phyloP scores from a whole-genome alignment of 1,284 basidiomycete genomes.

The Fomitopsis schrenkii region DNA sequence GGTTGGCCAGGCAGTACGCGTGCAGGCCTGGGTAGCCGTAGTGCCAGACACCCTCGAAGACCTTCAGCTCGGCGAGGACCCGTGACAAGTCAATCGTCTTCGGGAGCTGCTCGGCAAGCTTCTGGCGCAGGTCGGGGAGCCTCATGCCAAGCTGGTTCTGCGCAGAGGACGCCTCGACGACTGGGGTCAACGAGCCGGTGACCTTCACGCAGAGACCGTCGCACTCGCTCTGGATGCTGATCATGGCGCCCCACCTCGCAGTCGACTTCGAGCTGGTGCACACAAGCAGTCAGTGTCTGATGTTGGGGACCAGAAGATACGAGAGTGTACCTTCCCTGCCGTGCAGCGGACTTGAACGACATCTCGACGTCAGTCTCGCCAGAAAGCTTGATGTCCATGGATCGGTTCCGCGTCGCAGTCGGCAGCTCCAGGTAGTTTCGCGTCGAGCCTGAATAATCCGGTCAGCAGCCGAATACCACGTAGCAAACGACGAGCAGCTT shows the following conservation, averaged over 20 bases:
- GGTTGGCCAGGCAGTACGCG: conserved; percentile 26
- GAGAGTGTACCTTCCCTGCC: conserved; percentile 18
- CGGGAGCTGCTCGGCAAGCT: conserved; percentile 21
- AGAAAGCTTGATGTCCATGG: conserved; percentile 24
- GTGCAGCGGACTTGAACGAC: conserved; percentile 13
- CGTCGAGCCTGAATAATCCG: conserved; percentile 21
- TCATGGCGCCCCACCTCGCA: conserved; percentile 18
- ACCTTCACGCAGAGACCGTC: conserved; percentile 18
- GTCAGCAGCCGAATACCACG: background rate
- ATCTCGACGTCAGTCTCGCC: conserved; percentile 25
- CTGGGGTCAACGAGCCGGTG: conserved; percentile 12
- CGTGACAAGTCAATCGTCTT: conserved; percentile 18
- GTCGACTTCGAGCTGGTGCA: conserved; percentile 17
- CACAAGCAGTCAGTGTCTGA: background rate
- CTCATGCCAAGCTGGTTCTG: background rate
- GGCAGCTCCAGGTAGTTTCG: conserved; percentile 28
- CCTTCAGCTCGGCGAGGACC: conserved; percentile 22
- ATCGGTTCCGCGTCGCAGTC: conserved; percentile 19
- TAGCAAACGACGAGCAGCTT: conserved; percentile 3
- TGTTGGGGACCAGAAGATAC: background rate
- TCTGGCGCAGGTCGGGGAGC: conserved; percentile 14
- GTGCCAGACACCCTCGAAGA: conserved; percentile 28
- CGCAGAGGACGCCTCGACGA: conserved; percentile 9
- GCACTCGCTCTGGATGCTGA: conserved; percentile 14
- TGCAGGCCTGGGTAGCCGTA: conserved; percentile 23